phyloP scores from a whole-genome alignment of 2,329 filamentous ascomycete species.

The Dactylonectria estremocensis region DNA sequence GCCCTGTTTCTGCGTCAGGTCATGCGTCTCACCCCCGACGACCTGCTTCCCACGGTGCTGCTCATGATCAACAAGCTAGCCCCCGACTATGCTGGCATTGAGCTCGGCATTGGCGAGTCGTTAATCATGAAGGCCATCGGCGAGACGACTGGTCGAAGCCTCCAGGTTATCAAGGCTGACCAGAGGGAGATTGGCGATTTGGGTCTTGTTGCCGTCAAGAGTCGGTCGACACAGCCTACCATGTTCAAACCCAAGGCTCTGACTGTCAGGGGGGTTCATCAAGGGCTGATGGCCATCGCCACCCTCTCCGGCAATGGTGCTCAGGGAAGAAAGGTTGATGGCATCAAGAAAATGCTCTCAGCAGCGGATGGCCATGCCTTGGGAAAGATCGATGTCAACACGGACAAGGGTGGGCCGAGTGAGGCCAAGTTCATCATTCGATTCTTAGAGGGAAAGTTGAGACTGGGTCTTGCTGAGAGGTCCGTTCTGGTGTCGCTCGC shows the following conservation, averaged over 20 bases:
- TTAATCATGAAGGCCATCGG: conserved; percentile 99
- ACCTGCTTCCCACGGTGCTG: conserved; percentile 89
- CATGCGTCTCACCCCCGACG: conserved; percentile 88
- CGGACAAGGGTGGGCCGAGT: conserved; percentile 93
- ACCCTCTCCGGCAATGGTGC: conserved; percentile 89
- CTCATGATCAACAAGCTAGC: conserved; percentile 99
- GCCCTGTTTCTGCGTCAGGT: conserved; percentile 94
- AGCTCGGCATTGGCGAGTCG: conserved; percentile 98
- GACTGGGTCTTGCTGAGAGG: conserved; percentile 91
- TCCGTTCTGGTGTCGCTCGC: conserved; percentile 92
- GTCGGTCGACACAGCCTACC: conserved; percentile 92
- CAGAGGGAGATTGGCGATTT: conserved; percentile 98
- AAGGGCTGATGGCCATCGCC: conserved; percentile 90
- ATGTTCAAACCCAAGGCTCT: conserved; percentile 98
- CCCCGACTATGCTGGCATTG: conserved; percentile 95
- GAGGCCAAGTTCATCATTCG: conserved; percentile 96
- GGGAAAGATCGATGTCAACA: conserved; percentile 89
- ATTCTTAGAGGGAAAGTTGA: conserved; percentile 93
- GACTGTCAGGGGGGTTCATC: conserved; percentile 88
- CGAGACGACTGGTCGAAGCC: conserved; percentile 89
- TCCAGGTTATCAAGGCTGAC: conserved; percentile 92
- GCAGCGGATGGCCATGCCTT: conserved; percentile 82
- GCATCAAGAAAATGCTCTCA: conserved; percentile 97
- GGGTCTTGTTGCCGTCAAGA: conserved; percentile 95
- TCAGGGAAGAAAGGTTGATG: conserved; percentile 91